These are phyloP conservation scores for Spathaspora arborariae DNA, from an alignment of 805 yeast species.

Conservation along the genomic window DNA sequence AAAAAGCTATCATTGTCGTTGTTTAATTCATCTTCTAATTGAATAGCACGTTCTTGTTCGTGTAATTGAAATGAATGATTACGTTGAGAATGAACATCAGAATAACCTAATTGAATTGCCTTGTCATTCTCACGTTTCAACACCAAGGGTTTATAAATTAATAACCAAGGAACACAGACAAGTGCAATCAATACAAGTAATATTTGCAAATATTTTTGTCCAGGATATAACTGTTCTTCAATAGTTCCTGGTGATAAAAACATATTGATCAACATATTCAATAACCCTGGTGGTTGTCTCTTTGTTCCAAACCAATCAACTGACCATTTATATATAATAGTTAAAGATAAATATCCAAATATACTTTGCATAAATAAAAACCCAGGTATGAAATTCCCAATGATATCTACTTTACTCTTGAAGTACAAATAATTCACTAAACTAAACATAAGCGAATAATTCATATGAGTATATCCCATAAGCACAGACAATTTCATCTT, in stretches of 20 bases:
- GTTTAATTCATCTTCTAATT: slow-evolving; percentile 13
- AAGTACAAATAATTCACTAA: slow-evolving; percentile 58
- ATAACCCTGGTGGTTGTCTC: slow-evolving; percentile 66
- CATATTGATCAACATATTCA: slow-evolving; percentile 75
- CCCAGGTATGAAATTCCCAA: slow-evolving; percentile 74
- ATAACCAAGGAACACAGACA: slow-evolving; percentile 72
- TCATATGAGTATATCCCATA: slow-evolving; percentile 75
- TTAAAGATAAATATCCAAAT: slow-evolving; percentile 65
- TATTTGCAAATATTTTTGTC: slow-evolving; percentile 61
- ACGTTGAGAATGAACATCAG: slow-evolving; percentile 38
- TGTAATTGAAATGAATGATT: slow-evolving; percentile 38
- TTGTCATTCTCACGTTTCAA: slow-evolving; percentile 35
- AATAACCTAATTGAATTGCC: slow-evolving; percentile 34
- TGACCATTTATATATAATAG: slow-evolving; percentile 71
- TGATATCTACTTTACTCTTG: slow-evolving; percentile 57
- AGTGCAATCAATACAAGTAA: slow-evolving; percentile 55
- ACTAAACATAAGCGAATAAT: slow-evolving; percentile 66
- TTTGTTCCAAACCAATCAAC: slow-evolving; percentile 64
- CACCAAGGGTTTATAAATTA: slow-evolving; percentile 59
- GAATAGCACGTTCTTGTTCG: slow-evolving; percentile 38
- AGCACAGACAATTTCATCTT: slow-evolving; percentile 74
- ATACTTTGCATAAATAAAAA: slow-evolving; percentile 72
- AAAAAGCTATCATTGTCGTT: slow-evolving; percentile 11
- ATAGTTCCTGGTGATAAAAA: slow-evolving; percentile 68
- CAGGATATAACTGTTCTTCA: slow-evolving; percentile 62